These are phyloP conservation scores for Talaromyces sp. DNA, from an alignment of 2,329 filamentous ascomycete genomes.

Conservation along the genomic window DNA sequence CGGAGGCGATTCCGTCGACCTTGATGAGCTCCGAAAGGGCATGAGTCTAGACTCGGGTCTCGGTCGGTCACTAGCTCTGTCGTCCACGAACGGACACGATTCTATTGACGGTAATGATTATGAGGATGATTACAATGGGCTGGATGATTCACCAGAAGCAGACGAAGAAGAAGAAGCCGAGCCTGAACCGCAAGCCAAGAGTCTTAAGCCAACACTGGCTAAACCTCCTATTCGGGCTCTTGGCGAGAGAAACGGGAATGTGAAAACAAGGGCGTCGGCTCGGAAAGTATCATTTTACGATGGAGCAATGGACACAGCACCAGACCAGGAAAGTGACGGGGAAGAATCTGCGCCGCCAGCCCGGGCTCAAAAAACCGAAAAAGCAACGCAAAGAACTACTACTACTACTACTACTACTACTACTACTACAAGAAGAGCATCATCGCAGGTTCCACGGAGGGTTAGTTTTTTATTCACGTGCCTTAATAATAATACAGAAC, in stretches of 20 bases:
- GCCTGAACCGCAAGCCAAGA: conserved; percentile 11
- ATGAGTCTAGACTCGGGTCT: conserved; percentile 37
- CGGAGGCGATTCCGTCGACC: conserved; percentile 35
- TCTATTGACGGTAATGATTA: conserved; percentile 26
- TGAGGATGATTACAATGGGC: conserved; percentile 14
- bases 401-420: no score
- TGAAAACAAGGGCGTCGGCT: conserved; percentile 22
- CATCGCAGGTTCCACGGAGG: conserved; percentile 23
- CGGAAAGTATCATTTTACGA: conserved; percentile 36
- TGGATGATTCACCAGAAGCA: conserved; percentile 16
- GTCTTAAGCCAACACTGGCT: conserved; percentile 5
- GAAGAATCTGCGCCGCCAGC: conserved; percentile 27
- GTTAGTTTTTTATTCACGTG: conserved; percentile 17
- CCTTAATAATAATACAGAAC: not conserved
- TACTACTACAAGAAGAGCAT: conserved; percentile 22
- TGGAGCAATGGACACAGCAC: conserved; percentile 21
- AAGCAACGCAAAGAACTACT: conserved; percentile 25
- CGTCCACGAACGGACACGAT: conserved; percentile 17
- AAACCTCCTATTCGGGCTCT: conserved; percentile 25
- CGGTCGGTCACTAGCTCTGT: conserved; percentile 19
- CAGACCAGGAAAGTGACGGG: conserved; percentile 19
- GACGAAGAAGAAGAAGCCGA: conserved; percentile 14
- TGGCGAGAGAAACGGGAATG: conserved; percentile 33
- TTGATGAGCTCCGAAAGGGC: conserved; percentile 38
- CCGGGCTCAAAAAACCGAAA: conserved; percentile 24